A percentile compares a stretch with the other conserved stretches of the same genome.
Conservation (phyloP, 2,329 filamentous ascomycete genomes). For the Emmonsia crescens region DNA sequence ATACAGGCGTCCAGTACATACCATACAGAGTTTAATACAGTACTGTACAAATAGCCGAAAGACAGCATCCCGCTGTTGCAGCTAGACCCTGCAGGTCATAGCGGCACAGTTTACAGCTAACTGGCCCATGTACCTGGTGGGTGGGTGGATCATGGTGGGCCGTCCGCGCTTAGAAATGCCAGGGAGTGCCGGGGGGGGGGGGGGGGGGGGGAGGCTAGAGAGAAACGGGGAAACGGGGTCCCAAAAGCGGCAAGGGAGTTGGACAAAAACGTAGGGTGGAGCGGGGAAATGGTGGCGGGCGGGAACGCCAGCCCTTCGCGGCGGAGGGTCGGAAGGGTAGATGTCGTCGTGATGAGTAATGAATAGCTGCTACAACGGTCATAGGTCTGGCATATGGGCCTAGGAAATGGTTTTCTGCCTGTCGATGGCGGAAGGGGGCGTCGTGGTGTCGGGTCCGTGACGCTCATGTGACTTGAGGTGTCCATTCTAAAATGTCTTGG, state of each 20-base stretch:
- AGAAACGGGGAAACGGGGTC: neutral
- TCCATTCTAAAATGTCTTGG: neutral
- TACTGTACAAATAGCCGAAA: neutral
- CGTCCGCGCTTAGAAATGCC: neutral
- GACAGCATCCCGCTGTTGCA: neutral
- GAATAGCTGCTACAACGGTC: neutral
- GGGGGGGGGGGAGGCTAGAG: neutral
- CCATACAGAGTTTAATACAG: neutral
- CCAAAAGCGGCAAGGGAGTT: constrained; percentile 19
- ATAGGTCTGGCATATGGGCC: neutral
- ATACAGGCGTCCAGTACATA: neutral
- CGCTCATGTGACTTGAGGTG: neutral
- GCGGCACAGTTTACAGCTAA: neutral
- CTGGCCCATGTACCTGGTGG: neutral
- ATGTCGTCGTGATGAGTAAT: constrained; percentile 10
- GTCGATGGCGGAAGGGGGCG: neutral
- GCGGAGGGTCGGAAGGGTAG: constrained; percentile 6
- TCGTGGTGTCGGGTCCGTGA: neutral
- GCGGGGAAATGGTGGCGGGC: constrained; percentile 14
- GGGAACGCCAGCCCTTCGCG: constrained; percentile 8
- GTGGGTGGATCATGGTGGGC: neutral
- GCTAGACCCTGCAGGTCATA: neutral
- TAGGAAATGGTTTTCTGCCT: neutral
- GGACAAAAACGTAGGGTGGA: constrained; percentile 18
- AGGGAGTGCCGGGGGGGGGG: neutral